phyloP scores from a whole-genome alignment of 257 asterid species.

The Osmanthus fragrans region DNA sequence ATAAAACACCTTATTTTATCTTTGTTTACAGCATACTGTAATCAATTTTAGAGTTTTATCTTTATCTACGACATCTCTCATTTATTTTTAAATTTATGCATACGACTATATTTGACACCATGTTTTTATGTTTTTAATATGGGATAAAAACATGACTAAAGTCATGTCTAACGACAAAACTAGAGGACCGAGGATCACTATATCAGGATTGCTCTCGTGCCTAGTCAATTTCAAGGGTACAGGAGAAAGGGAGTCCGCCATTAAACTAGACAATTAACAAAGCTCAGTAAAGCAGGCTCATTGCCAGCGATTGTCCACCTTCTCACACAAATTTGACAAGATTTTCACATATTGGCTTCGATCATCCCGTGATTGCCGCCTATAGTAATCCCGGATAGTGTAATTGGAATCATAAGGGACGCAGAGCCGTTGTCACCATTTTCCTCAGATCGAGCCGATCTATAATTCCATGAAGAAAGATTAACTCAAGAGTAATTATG shows the following conservation, averaged over 20 bases:
- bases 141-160: slow-evolving; percentile 16
- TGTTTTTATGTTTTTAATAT: too few species aligned
- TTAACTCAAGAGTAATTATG: neutral
- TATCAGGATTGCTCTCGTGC: slow-evolving; percentile 65
- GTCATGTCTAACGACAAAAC: slow-evolving; percentile 72
- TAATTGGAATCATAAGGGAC: too few species aligned
- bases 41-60: too few species aligned
- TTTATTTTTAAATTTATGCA: too few species aligned
- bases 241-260: slow-evolving; percentile 78
- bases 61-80: too few species aligned
- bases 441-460: too few species aligned
- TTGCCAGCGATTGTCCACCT: slow-evolving; percentile 66
- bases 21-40: too few species aligned
- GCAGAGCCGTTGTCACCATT: slow-evolving; percentile 29
- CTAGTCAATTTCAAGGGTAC: slow-evolving; percentile 69
- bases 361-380: slow-evolving; percentile 51
- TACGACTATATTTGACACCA: too few species aligned
- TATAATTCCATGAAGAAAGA: too few species aligned
- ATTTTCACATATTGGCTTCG: slow-evolving; percentile 56
- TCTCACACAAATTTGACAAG: slow-evolving; percentile 60
- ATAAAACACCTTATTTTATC: too few species aligned
- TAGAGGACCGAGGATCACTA: slow-evolving; percentile 72
- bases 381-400: too few species aligned
- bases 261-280: slow-evolving; percentile 72
- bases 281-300: slow-evolving; percentile 78